Conservation (phyloP, 345 rosid genomes). For the Sisymbrium irio region DNA sequence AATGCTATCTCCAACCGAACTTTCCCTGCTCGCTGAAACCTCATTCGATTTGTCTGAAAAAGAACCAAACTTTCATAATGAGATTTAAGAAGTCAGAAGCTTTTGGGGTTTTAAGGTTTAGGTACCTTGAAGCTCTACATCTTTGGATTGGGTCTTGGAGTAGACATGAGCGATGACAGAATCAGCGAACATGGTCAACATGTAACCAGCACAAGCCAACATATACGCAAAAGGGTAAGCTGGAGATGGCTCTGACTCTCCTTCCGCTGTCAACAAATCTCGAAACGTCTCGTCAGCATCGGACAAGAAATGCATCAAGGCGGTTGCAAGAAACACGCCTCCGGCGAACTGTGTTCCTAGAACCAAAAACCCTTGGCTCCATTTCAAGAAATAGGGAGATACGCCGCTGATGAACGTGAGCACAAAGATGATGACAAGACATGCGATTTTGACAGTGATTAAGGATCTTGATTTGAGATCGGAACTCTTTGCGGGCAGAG, state of each 20-base stretch:
- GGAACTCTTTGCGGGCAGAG: background rate
- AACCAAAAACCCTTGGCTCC: conserved; percentile 77
- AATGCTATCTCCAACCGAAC: conserved; percentile 69
- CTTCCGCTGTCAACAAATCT: conserved; percentile 46
- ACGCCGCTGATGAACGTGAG: conserved; percentile 71
- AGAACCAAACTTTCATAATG: conserved; percentile 1
- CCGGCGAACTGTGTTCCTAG: conserved; percentile 83
- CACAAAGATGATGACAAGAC: conserved; percentile 56
- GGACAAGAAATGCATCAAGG: conserved; percentile 76
- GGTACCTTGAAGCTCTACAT: conserved; percentile 60
- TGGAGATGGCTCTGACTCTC: conserved; percentile 31
- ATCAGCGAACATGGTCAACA: conserved; percentile 78
- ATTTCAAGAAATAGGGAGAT: conserved; percentile 70
- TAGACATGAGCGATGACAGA: conserved; percentile 47
- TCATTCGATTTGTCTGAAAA: conserved; percentile 1
- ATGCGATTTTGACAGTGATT: conserved; percentile 58
- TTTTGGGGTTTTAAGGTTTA: background rate
- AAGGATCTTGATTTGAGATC: conserved; percentile 54
- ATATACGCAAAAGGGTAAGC: conserved; percentile 81
- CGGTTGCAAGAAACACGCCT: conserved; percentile 86
- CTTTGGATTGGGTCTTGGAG: conserved; percentile 41
- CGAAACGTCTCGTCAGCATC: conserved; percentile 72
- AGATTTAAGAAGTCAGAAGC: background rate
- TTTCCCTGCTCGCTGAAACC: conserved; percentile 6
- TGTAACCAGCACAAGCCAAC: conserved; percentile 75